Evolutionary conservation across 331 rosid genomes (phyloP).

Genomic region (Quercus tomentella): DNA sequence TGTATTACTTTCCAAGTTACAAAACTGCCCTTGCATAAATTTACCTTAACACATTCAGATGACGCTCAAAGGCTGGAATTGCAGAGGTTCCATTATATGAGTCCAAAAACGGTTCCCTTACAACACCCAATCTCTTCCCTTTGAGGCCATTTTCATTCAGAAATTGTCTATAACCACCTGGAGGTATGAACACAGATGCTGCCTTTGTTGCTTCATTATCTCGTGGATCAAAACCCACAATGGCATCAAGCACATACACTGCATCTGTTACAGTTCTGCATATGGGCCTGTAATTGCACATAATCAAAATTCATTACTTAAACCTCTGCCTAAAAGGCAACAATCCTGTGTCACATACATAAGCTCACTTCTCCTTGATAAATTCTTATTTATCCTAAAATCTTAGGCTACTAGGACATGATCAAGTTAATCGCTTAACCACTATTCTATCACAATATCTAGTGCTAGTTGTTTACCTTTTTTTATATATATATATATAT

Average conservation of each 20-base stretch:
- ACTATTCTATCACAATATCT: neutral
- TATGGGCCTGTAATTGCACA: slow-evolving; percentile 17
- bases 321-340: neutral
- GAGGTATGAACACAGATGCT: slow-evolving; percentile 29
- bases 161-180: slow-evolving; percentile 32
- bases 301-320: neutral
- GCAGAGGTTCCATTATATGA: slow-evolving; percentile 22
- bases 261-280: slow-evolving; percentile 42
- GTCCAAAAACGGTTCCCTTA: slow-evolving; percentile 24
- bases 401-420: too few relatives aligned
- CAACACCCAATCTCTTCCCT: slow-evolving; percentile 41
- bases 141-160: slow-evolving; percentile 27
- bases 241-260: slow-evolving; percentile 36
- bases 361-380: neutral
- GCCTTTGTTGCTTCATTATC: slow-evolving; percentile 28
- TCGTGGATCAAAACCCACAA: slow-evolving; percentile 37
- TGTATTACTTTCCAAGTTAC: too few relatives aligned
- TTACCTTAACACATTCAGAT: slow-evolving; percentile 31
- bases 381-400: too few relatives aligned
- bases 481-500: too few relatives aligned
- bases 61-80: slow-evolving; percentile 25
- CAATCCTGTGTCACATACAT: neutral
- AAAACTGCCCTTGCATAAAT: neutral
- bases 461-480: too few relatives aligned
- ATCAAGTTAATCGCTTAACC: too few relatives aligned